These are phyloP conservation scores for Annona cherimola DNA, from an alignment of 164 flowering plant species.

Conservation along the genomic window DNA sequence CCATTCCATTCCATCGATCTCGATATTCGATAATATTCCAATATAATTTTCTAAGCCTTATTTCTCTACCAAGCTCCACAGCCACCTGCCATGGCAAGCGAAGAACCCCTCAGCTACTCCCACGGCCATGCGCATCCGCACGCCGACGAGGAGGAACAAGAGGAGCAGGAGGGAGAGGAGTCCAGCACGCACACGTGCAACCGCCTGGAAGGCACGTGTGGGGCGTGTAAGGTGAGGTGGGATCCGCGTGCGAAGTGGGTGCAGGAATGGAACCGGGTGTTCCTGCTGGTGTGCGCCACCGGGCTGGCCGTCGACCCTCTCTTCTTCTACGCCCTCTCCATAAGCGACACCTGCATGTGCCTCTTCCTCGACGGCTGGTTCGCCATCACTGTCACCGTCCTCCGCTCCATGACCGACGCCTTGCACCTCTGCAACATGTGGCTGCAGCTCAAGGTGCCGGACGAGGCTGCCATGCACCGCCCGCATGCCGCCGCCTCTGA, in stretches of 20 bases:
- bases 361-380: slow-evolving; percentile 94
- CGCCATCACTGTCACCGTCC: slow-evolving; percentile 70
- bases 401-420: slow-evolving; percentile 85
- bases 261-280: slow-evolving; percentile 82
- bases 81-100: slow-evolving; percentile 12
- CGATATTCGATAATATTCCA: not conserved
- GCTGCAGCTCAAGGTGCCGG: slow-evolving; percentile 59
- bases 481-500: slow-evolving; percentile 3
- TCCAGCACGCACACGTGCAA: not conserved
- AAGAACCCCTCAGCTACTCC: not conserved
- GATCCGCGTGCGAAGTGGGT: slow-evolving; percentile 68
- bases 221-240: slow-evolving; percentile 10
- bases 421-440: slow-evolving; percentile 88
- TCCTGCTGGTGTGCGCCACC: slow-evolving; percentile 64
- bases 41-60: not conserved
- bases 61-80: slow-evolving; percentile 8
- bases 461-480: slow-evolving; percentile 13
- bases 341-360: slow-evolving; percentile 74
- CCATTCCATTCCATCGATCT: not conserved
- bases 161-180: slow-evolving; percentile 18
- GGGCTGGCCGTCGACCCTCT: slow-evolving; percentile 89
- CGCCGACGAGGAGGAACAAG: slow-evolving; percentile 15
- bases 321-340: slow-evolving; percentile 83
- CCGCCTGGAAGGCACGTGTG: not conserved
- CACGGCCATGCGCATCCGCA: slow-evolving; percentile 15